Evolutionary conservation across 768 basidiomycete species (phyloP).

Genomic region (Collybia sordida): DNA sequence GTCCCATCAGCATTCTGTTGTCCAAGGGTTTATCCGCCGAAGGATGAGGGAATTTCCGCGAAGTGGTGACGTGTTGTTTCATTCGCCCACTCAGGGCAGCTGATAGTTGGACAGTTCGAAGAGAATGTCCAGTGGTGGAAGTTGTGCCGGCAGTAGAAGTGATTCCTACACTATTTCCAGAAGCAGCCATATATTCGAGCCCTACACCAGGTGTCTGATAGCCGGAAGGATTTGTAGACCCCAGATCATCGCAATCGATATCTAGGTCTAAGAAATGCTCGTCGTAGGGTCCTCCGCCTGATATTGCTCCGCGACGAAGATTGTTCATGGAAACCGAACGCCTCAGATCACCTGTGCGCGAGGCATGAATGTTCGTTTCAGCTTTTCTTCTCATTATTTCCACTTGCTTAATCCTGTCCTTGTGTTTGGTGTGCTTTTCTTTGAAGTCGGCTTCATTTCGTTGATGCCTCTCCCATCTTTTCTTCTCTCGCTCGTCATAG

Average conservation of each 20-base stretch:
- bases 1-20: constrained; percentile 66
- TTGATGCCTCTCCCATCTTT: constrained; percentile 61
- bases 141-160: constrained; percentile 91
- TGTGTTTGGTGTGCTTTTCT: constrained; percentile 32
- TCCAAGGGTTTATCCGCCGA: constrained; percentile 21
- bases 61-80: constrained; percentile 67
- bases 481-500: constrained; percentile 73
- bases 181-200: constrained; percentile 79
- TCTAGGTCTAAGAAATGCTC: constrained; percentile 36
- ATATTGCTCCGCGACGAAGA: constrained; percentile 54
- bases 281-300: constrained; percentile 16
- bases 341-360: constrained; percentile 55
- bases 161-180: constrained; percentile 91
- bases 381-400: constrained; percentile 38
- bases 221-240: constrained; percentile 69
- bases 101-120: constrained; percentile 50
- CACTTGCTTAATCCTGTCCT: constrained; percentile 28
- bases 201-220: constrained; percentile 54
- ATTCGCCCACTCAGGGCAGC: constrained; percentile 53
- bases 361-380: constrained; percentile 29
- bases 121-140: constrained; percentile 52
- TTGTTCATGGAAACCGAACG: constrained; percentile 77
- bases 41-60: constrained; percentile 45
- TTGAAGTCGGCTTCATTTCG: constrained; percentile 46
- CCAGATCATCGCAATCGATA: constrained; percentile 42